These are phyloP conservation scores for Penicillium desertorum DNA, from an alignment of 495 filamentous ascomycete genomes.

Conservation along the genomic window DNA sequence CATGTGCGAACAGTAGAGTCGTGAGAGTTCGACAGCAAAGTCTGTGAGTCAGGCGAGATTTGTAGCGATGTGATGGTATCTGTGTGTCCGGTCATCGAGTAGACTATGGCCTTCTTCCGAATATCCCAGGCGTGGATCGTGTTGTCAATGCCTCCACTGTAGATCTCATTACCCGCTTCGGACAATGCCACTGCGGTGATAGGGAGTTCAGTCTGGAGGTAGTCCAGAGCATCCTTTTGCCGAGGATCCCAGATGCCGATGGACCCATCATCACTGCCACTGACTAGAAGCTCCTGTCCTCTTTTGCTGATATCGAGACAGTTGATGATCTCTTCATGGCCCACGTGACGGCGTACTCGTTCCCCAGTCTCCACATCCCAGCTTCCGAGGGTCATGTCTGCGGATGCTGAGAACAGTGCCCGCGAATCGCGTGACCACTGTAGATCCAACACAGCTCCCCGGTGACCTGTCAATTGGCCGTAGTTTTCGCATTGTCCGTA, in stretches of 20 bases:
- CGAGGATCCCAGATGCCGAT: conserved; percentile 97
- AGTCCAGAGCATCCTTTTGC: conserved; percentile 83
- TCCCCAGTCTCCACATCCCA: conserved; percentile 90
- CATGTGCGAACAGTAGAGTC: conserved; percentile 92
- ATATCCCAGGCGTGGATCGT: conserved; percentile 97
- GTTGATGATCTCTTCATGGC: conserved; percentile 94
- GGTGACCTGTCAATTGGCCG: conserved; percentile 80
- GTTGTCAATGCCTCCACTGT: conserved; percentile 93
- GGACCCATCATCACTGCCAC: conserved; percentile 87
- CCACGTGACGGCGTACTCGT: conserved; percentile 85
- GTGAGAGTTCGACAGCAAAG: conserved; percentile 86
- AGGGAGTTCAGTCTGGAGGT: conserved; percentile 87
- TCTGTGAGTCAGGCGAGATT: conserved; percentile 88
- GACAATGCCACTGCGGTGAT: conserved; percentile 88
- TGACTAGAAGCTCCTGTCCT: conserved; percentile 85
- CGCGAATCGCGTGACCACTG: conserved; percentile 95
- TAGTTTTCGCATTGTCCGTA: conserved; percentile 94
- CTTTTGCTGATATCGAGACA: conserved; percentile 80
- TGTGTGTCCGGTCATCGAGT: conserved; percentile 83
- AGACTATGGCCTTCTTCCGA: conserved; percentile 82
- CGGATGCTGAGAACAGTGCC: conserved; percentile 88
- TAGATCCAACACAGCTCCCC: conserved; percentile 85
- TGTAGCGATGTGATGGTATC: conserved; percentile 90
- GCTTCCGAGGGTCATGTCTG: conserved; percentile 86
- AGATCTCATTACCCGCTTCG: conserved; percentile 93